phyloP scores from a whole-genome alignment of 495 filamentous ascomycete species.

The Echria macrotheca region DNA sequence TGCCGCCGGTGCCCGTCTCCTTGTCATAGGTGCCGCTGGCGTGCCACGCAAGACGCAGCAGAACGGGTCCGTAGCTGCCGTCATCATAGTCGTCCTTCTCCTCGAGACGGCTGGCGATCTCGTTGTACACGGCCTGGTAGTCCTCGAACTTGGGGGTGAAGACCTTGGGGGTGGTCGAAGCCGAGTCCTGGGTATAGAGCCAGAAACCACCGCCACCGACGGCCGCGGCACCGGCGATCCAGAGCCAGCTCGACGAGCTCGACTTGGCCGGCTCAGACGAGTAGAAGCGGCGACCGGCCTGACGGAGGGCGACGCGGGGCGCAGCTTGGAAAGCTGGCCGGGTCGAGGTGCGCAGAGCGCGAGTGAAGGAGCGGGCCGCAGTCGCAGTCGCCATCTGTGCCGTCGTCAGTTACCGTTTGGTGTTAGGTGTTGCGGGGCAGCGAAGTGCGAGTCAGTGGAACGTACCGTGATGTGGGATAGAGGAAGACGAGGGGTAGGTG shows the following conservation, averaged over 20 bases:
- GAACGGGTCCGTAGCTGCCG: constrained; percentile 88
- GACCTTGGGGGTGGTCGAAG: constrained; percentile 43
- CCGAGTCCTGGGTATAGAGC: constrained; percentile 53
- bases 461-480: background rate
- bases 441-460: background rate
- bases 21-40: constrained; percentile 84
- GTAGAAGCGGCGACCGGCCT: constrained; percentile 66
- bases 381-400: constrained; percentile 43
- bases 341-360: constrained; percentile 52
- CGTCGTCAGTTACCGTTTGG: background rate
- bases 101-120: constrained; percentile 70
- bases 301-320: constrained; percentile 57
- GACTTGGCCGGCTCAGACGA: constrained; percentile 61
- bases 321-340: constrained; percentile 43
- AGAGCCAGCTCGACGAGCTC: constrained; percentile 38
- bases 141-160: constrained; percentile 77
- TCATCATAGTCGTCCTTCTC: constrained; percentile 95
- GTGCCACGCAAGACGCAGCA: constrained; percentile 84
- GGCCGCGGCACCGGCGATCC: constrained; percentile 48
- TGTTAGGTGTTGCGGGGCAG: background rate
- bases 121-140: constrained; percentile 95
- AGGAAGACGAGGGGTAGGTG: background rate
- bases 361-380: constrained; percentile 47
- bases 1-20: constrained; percentile 84
- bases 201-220: constrained; percentile 61